phyloP scores from a whole-genome alignment of 495 filamentous ascomycete genomes.

The Trichoderma gamsii region DNA sequence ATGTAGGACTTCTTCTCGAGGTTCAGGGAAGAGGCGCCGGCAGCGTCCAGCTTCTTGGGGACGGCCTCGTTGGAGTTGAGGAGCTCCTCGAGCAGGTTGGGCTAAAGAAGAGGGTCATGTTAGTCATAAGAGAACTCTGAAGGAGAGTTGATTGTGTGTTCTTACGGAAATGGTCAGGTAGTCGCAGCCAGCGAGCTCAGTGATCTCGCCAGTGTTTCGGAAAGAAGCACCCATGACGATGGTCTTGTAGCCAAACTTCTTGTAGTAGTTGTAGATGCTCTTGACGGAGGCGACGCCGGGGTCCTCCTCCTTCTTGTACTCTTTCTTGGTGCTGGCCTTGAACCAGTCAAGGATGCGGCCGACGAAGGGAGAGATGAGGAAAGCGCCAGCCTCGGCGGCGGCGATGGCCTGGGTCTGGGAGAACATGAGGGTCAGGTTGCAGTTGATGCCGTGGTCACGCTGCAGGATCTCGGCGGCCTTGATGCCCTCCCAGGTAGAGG shows the following conservation, averaged over 20 bases:
- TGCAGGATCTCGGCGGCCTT: slow-evolving; percentile 93
- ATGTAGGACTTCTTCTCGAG: slow-evolving; percentile 89
- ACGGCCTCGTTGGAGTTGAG: slow-evolving; percentile 71
- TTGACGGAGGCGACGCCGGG: slow-evolving; percentile 95
- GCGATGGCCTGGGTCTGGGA: slow-evolving; percentile 92
- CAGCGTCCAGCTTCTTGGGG: slow-evolving; percentile 85
- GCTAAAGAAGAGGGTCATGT: slow-evolving; percentile 39
- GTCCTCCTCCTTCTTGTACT: slow-evolving; percentile 82
- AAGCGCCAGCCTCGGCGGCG: slow-evolving; percentile 92
- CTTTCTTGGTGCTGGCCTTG: slow-evolving; percentile 93
- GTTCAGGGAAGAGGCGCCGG: slow-evolving; percentile 57
- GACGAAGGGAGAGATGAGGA: slow-evolving; percentile 99
- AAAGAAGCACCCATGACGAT: slow-evolving; percentile 99
- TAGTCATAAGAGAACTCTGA: not conserved
- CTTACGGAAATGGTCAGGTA: slow-evolving; percentile 95
- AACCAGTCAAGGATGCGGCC: slow-evolving; percentile 99
- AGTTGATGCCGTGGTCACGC: slow-evolving; percentile 88
- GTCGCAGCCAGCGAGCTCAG: slow-evolving; percentile 94
- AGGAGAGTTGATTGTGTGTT: slow-evolving; percentile 19
- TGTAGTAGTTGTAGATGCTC: slow-evolving; percentile 99
- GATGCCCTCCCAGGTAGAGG: slow-evolving; percentile 94
- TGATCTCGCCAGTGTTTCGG: slow-evolving; percentile 92
- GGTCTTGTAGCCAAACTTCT: slow-evolving; percentile 98
- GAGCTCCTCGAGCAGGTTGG: slow-evolving; percentile 89
- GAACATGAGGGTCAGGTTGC: slow-evolving; percentile 99